A percentile compares a stretch with the other conserved stretches of the same genome.
These are phyloP conservation scores for Ascochyta viciae-villosae DNA, from an alignment of 2,329 filamentous ascomycete species.

Conservation along the genomic window DNA sequence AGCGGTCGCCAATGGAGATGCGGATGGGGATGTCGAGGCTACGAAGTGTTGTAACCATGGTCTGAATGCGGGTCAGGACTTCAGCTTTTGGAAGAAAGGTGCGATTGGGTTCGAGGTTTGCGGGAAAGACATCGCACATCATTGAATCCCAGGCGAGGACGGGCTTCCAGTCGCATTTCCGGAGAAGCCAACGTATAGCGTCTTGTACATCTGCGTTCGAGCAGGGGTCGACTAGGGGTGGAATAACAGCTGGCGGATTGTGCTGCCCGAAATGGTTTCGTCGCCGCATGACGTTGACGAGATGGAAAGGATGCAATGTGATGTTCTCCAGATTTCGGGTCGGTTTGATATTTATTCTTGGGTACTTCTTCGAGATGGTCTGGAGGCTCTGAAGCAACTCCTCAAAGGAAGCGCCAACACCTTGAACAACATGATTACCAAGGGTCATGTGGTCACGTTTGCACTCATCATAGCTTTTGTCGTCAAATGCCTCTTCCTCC, in stretches of 20 bases:
- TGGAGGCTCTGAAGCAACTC: constrained; percentile 42
- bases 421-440: constrained; percentile 44
- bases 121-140: constrained; percentile 49
- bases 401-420: constrained; percentile 42
- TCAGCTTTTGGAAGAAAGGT: constrained; percentile 42
- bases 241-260: constrained; percentile 18
- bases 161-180: constrained; percentile 44
- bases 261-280: constrained; percentile 33
- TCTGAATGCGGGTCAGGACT: constrained; percentile 39
- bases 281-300: constrained; percentile 44
- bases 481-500: constrained; percentile 46
- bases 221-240: constrained; percentile 33
- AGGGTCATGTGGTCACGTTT: constrained; percentile 44
- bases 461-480: constrained; percentile 43
- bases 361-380: constrained; percentile 39
- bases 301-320: constrained; percentile 43
- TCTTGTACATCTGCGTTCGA: constrained; percentile 42
- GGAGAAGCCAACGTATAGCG: constrained; percentile 41
- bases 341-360: constrained; percentile 42
- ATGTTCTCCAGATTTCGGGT: constrained; percentile 38
- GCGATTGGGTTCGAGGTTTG: constrained; percentile 40
- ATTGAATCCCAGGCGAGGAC: constrained; percentile 44
- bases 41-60: constrained; percentile 39
- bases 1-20: constrained; percentile 43
- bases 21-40: constrained; percentile 43